phyloP scores from a whole-genome alignment of 192 early-diverging fungal genomes.

The Umbelopsis sp. region DNA sequence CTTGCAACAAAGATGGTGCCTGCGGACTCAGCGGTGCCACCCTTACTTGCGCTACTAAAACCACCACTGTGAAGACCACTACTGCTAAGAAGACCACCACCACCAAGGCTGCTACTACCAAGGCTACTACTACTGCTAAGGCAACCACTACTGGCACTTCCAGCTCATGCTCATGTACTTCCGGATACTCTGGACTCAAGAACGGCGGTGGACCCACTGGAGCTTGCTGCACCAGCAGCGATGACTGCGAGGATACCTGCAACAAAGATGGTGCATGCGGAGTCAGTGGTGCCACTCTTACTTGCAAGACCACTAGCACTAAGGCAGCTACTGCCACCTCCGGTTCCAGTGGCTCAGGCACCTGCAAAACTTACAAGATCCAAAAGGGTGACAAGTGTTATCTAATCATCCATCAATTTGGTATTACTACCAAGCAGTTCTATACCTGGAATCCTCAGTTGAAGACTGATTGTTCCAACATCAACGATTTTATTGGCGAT shows the following conservation, averaged over 20 bases:
- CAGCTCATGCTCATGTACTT: not conserved
- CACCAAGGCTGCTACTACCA: not conserved
- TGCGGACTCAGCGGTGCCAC: not conserved
- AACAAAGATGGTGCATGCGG: not conserved
- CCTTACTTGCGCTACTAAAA: not conserved
- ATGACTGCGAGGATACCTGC: not conserved
- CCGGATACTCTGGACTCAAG: not conserved
- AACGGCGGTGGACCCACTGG: not conserved
- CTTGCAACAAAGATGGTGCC: not conserved
- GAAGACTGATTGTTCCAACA: slow-evolving; percentile 4
- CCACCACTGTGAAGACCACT: not conserved
- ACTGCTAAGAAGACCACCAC: not conserved
- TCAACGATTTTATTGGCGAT: not conserved
- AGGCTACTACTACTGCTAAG: slow-evolving; percentile 8
- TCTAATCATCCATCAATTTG: not conserved
- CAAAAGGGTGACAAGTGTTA: not conserved
- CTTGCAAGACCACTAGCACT: slow-evolving; percentile 1
- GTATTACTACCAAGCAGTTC: not conserved
- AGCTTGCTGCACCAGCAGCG: not conserved
- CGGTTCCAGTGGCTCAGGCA: not conserved
- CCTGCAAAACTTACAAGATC: slow-evolving; percentile 13
- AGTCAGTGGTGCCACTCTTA: not conserved
- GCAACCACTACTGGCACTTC: not conserved
- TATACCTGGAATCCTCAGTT: slow-evolving; percentile 8
- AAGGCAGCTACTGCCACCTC: not conserved